These are phyloP conservation scores for Solanum boliviense DNA, from an alignment of 257 asterid species.

Conservation along the genomic window DNA sequence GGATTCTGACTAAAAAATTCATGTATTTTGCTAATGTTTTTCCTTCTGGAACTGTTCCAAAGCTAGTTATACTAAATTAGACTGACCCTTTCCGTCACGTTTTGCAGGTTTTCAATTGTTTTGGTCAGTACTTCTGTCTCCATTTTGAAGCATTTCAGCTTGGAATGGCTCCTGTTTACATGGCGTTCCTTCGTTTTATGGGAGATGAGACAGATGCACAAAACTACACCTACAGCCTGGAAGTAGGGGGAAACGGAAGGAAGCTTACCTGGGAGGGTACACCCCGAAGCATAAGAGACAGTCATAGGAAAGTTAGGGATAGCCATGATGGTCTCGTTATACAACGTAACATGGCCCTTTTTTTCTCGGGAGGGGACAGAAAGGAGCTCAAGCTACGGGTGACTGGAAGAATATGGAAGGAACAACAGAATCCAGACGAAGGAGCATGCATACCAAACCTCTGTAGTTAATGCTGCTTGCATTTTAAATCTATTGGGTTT, in stretches of 20 bases:
- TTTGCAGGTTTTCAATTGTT: slow-evolving; percentile 72
- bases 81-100: not conserved
- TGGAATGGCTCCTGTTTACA: slow-evolving; percentile 81
- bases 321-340: slow-evolving; percentile 80
- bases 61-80: not conserved
- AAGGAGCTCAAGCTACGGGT: slow-evolving; percentile 84
- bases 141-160: slow-evolving; percentile 87
- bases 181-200: slow-evolving; percentile 91
- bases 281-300: slow-evolving; percentile 78
- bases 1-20: not conserved
- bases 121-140: slow-evolving; percentile 78
- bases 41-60: not conserved
- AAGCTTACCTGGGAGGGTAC: slow-evolving; percentile 85
- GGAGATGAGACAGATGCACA: slow-evolving; percentile 75
- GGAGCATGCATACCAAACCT: slow-evolving; percentile 75
- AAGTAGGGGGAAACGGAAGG: slow-evolving; percentile 81
- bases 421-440: slow-evolving; percentile 63
- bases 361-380: slow-evolving; percentile 80
- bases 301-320: slow-evolving; percentile 73
- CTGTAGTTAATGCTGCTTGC: slow-evolving; percentile 28
- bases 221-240: slow-evolving; percentile 75
- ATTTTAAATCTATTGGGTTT: not conserved
- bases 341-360: slow-evolving; percentile 76
- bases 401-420: slow-evolving; percentile 80
- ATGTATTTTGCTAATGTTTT: not conserved